Evolutionary conservation across 495 filamentous ascomycete species (phyloP).

Genomic region (Daldinia decipiens): DNA sequence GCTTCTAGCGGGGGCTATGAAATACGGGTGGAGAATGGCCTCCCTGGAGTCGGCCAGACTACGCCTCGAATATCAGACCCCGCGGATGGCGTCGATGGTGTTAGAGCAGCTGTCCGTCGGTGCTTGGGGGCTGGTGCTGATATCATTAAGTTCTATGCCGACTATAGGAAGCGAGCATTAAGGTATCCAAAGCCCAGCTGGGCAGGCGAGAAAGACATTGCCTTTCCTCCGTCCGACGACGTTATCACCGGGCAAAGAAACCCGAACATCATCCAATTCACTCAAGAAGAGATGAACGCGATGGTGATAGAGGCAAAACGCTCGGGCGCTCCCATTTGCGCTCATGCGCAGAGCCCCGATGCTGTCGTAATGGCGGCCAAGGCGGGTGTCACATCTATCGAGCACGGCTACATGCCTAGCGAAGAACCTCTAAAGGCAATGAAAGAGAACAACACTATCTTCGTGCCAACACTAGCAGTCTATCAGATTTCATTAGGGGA

Average conservation of each 20-base stretch:
- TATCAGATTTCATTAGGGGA: slow-evolving; percentile 42
- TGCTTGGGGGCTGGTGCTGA: slow-evolving; percentile 62
- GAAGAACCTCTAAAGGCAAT: slow-evolving; percentile 52
- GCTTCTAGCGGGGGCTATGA: slow-evolving; percentile 62
- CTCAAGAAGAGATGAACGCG: slow-evolving; percentile 62
- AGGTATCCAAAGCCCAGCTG: slow-evolving; percentile 53
- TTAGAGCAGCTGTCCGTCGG: slow-evolving; percentile 58
- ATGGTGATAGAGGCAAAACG: slow-evolving; percentile 60
- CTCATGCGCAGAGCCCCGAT: slow-evolving; percentile 55
- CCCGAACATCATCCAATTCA: slow-evolving; percentile 55
- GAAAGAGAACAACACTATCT: slow-evolving; percentile 54
- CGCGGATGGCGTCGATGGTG: slow-evolving; percentile 57
- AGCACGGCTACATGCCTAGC: slow-evolving; percentile 59
- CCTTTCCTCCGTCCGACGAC: slow-evolving; percentile 37
- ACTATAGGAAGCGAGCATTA: slow-evolving; percentile 60
- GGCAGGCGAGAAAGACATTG: slow-evolving; percentile 30
- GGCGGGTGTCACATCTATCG: slow-evolving; percentile 62
- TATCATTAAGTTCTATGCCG: slow-evolving; percentile 64
- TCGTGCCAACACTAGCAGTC: slow-evolving; percentile 61
- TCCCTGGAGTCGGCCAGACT: slow-evolving; percentile 39
- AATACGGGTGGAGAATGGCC: slow-evolving; percentile 56
- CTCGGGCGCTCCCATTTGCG: slow-evolving; percentile 56
- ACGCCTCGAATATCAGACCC: slow-evolving; percentile 56
- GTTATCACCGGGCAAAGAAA: slow-evolving; percentile 50
- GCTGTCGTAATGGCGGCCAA: slow-evolving; percentile 58